Evolutionary conservation across 164 flowering plant species (phyloP).

Genomic region (Stephania cephalantha): DNA sequence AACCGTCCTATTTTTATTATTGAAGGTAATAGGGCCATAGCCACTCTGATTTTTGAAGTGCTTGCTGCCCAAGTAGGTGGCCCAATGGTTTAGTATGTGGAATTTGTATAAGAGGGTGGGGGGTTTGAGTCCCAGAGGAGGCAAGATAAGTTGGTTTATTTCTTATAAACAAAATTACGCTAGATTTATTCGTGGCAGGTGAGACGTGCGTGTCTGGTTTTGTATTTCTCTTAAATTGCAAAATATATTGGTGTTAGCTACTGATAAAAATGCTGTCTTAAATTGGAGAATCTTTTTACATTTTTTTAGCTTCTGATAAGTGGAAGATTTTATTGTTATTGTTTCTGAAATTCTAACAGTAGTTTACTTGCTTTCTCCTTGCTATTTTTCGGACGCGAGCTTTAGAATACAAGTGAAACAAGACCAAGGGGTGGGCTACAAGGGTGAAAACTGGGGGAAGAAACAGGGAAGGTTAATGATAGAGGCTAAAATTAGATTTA

Average conservation of each 20-base stretch:
- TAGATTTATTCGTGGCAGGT: neutral
- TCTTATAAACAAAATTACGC: no score
- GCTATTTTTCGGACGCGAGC: neutral
- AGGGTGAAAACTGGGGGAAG: neutral
- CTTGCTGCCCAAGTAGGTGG: neutral
- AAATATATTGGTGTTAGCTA: neutral
- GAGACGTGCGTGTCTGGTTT: neutral
- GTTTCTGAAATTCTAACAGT: neutral
- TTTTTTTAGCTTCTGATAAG: neutral
- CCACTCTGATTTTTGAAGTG: neutral
- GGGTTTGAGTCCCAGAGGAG: no score
- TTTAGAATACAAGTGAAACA: neutral
- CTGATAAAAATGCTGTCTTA: neutral
- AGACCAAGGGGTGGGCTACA: neutral
- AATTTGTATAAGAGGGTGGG: no score
- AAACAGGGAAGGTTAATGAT: neutral
- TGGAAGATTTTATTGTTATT: neutral
- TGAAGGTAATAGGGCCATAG: no score
- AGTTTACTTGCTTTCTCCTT: neutral
- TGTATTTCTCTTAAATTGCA: no score
- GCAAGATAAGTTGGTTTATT: no score
- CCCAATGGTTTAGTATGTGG: no score
- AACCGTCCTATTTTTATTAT: no score
- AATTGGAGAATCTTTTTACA: neutral
- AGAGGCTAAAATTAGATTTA: neutral